These are phyloP conservation scores for Tillandsia leiboldiana DNA, from an alignment of 176 grass and related monocot genomes.

Conservation along the genomic window DNA sequence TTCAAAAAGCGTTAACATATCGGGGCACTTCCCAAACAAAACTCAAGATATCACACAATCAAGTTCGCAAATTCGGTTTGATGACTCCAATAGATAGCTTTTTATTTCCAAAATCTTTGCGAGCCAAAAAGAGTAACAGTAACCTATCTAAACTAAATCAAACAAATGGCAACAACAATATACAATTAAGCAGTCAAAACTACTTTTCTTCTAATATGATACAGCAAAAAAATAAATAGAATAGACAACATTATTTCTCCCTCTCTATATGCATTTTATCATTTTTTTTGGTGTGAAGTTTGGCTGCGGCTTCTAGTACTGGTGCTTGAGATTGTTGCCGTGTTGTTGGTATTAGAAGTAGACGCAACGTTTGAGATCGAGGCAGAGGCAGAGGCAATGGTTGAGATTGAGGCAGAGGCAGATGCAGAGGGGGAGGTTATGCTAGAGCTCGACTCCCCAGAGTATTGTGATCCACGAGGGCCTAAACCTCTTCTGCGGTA, in stretches of 20 bases:
- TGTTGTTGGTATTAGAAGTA: slow-evolving; percentile 21
- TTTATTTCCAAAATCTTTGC: not conserved
- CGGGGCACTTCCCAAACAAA: too few species aligned
- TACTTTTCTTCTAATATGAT: slow-evolving; percentile 11
- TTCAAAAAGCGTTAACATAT: too few species aligned
- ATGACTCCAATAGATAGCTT: not conserved
- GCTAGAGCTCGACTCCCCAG: slow-evolving; percentile 36
- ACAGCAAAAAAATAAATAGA: slow-evolving; percentile 12
- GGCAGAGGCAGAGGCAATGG: slow-evolving; percentile 27
- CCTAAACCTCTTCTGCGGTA: slow-evolving; percentile 40
- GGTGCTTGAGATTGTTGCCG: slow-evolving; percentile 34
- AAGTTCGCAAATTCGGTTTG: not conserved
- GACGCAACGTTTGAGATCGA: slow-evolving; percentile 34
- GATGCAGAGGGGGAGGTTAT: slow-evolving; percentile 31
- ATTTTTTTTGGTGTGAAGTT: slow-evolving; percentile 29
- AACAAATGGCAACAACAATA: not conserved
- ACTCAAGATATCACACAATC: too few species aligned
- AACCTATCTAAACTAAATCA: not conserved
- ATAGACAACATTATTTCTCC: slow-evolving; percentile 13
- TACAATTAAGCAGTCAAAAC: not conserved
- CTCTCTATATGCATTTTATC: not conserved
- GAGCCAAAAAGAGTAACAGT: not conserved
- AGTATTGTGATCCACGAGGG: slow-evolving; percentile 26
- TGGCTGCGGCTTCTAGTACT: slow-evolving; percentile 25
- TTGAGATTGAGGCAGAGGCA: slow-evolving; percentile 14